Base-by-base conservation (phyloP, 2,329 filamentous ascomycete species). In the Fusarium musae region DNA sequence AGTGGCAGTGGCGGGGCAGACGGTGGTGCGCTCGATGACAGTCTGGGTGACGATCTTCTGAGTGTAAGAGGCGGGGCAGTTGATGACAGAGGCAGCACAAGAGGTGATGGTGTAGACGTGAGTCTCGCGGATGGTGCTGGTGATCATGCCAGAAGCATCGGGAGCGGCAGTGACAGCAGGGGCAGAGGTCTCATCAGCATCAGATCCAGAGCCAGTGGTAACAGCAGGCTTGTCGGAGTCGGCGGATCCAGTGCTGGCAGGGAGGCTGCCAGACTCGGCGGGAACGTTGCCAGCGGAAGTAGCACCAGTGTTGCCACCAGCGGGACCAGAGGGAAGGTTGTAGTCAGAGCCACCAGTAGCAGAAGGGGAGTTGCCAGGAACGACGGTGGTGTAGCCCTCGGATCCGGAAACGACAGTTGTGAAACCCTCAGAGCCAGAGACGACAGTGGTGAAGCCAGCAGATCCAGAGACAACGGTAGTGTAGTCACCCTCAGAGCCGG, bases 51-150 rank as follows among this genome's bases (percentile, higher is more conserved):
- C 64, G 23, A 80, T 77, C 42, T 78, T 77, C 50, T 81, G 79
- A 74, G 77, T 80, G 54, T 80, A 81, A 34, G 77, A 76, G 37
- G 80, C 78, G 32, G 83, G 83, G 79, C 83, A 84, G 80, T 84
- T 83, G 70, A 80, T 68, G 21, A 82, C 81, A 19, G 78, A 77
- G 39, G 78, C 79, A 58, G 79, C 81, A 71, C 83, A 84, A 58
- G 76, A 78, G 49, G 83, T 84, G 66, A 83, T 77, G 49, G 78
- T 79, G 67, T 78, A 79, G 40, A 69, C 56, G 13, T 74, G 74
- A 39, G 78, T 79, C 52, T 71, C 69, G 9, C 58, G 70, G 36
- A 75, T 56, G 28, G 77, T 78, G 65, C 66, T 72, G 40, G 75
- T 77, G 49, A 74, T 64, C 36, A 74, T 66, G 60, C 70, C 70